Evolutionary conservation across 441 rosid genomes (phyloP), one percentile per base, ranked within the genome.

Genomic region (Breynia disticha): DNA sequence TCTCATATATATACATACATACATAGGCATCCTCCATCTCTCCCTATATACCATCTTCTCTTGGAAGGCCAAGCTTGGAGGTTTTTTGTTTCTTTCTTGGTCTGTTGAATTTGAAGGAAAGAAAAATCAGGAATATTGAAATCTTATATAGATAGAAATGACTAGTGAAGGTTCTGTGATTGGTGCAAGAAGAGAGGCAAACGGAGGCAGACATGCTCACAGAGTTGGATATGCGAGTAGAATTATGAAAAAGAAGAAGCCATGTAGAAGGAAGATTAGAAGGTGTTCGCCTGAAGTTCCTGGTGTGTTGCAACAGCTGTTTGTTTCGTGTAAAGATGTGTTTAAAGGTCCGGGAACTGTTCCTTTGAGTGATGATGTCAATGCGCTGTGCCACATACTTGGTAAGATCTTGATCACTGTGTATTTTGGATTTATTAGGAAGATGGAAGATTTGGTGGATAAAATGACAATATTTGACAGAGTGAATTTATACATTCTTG

Each of bases 321-420:
- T 65, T 58, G 54, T 37, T 61, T 46, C 76, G 0, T 77, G 89
- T 19, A 67, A 20, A 43, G 46, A 73, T 10, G 66, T 77, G 7
- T 82, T 82, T 61, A 71, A 52, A 58, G 81, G 81, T 54, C 76
- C 71, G 39, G 78, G 69, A 42, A 59, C 67, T 17, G 79, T 77
- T 60, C 89, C 86, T 57, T 48, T 61, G 14, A 65, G 70, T 22
- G 49, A 16, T 22, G 74, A 77, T 63, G 81, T 77, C 1, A 54
- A 67, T 6, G 68, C 43, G 44, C 8, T 82, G 18, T 60, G 77
- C 68, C 13, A 38, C 46, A 54, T 79, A 42, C 69, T 82, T 9
- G 89, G 89, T 82, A 66, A 9, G 66, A 19, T 12, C 9, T 53
- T 59, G 3, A 17, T 13, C 2, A 1, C 22, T 10, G 37, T n/a